Evolutionary conservation across 805 yeast species (phyloP).

Genomic region (Candida namnaoensis): DNA sequence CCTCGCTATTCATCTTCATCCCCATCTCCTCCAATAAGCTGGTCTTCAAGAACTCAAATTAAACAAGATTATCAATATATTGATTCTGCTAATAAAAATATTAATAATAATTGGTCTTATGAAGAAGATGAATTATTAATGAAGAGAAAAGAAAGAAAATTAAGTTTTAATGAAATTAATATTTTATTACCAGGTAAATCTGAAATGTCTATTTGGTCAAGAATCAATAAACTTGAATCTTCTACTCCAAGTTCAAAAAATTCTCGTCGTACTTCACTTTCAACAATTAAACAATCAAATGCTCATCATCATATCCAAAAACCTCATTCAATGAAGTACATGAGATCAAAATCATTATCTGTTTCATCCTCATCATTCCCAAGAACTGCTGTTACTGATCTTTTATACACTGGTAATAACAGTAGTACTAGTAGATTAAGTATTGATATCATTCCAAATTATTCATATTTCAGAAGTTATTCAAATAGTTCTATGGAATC

Average conservation of each 20-base stretch:
- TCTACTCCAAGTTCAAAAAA: too few species aligned
- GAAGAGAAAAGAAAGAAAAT: slow-evolving; percentile 44
- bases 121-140: slow-evolving; percentile 69
- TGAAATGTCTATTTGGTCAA: slow-evolving; percentile 61
- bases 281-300: too few species aligned
- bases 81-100: too few species aligned
- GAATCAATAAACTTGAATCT: slow-evolving; percentile 40
- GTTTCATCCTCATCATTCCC: background rate
- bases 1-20: slow-evolving; percentile 2
- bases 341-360: background rate
- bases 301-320: background rate
- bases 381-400: too few species aligned
- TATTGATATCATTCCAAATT: background rate
- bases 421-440: too few species aligned
- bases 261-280: too few species aligned
- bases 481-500: background rate
- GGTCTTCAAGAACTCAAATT: background rate
- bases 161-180: slow-evolving; percentile 65
- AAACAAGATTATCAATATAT: too few species aligned
- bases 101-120: slow-evolving; percentile 27
- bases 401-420: too few species aligned
- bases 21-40: slow-evolving; percentile 1
- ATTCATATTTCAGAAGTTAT: background rate
- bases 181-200: slow-evolving; percentile 66
- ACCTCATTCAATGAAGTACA: background rate